Evolutionary conservation across 2,329 filamentous ascomycete species (phyloP), one percentile per base, ranked within the genome.

Genomic region (Tolypocladium ophioglossoides): DNA sequence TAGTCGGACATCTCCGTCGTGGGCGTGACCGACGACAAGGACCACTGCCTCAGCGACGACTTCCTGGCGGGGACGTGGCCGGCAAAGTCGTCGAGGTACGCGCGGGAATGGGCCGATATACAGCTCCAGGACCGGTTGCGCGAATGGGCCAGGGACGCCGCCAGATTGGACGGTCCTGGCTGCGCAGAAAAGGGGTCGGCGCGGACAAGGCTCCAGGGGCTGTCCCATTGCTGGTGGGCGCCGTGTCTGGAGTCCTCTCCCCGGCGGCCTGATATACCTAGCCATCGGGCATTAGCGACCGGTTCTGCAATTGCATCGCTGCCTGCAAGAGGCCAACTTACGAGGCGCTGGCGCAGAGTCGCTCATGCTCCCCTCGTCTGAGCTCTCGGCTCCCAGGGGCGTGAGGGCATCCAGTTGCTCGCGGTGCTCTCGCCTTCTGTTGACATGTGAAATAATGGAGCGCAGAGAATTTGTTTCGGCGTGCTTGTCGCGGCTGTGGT

Each of bases 1-100:
- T 65, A 60, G 51, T 70, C 73, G 4, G 73, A 74, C 2, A 53
- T 32, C 10, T 58, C 58, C 16, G 67, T 64, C 2, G 70, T 71
- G 14, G 68, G 70, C 4, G 73, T 73, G 10, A 71, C 65, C 0
- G 74, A 77, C 3, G 72, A 72, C 11, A 72, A 62, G 5, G 74
- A 77, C 66, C 67, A 73, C 20, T 70, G 68, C 10, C 68, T 66
- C 20, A 69, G 58, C 2, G 57, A 56, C 12, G 53, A 57, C 4
- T 18, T 54, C 11, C 56, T 51, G 11, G 49, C 38, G 7, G 58
- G 54, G 8, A 56, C 38, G 38, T 54, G 46, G n/a, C 52, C 54
- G 2, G 52, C 27, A 12, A 54, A 22, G 16, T 56, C 55, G 20
- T 56, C 39, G 27, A 57, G 14, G 7, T 3, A 20, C 34, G 51